A percentile compares a stretch with the other conserved stretches of the same genome.
phyloP scores from a whole-genome alignment of 495 filamentous ascomycete genomes.

The Aspergillus mulundensis region DNA sequence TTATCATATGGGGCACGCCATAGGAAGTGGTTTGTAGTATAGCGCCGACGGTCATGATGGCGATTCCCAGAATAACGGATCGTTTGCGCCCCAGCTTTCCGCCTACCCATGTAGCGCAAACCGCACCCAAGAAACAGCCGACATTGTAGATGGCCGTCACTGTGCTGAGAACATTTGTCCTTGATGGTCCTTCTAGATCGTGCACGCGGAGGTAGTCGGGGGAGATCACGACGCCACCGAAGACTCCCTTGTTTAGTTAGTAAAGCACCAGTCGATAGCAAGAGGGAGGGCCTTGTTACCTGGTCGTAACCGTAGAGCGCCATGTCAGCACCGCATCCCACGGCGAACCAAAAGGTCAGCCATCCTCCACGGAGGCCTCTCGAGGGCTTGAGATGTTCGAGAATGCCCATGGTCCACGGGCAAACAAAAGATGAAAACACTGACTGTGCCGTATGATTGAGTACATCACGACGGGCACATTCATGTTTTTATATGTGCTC shows the following conservation, averaged over 20 bases:
- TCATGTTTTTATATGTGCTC: not conserved
- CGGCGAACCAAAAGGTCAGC: slow-evolving; percentile 8
- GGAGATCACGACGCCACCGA: slow-evolving; percentile 53
- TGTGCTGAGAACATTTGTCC: slow-evolving; percentile 49
- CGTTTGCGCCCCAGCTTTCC: slow-evolving; percentile 56
- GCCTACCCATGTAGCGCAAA: slow-evolving; percentile 49
- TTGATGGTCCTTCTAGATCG: slow-evolving; percentile 45
- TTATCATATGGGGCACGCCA: slow-evolving; percentile 57
- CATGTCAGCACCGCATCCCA: slow-evolving; percentile 36
- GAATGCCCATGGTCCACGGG: not conserved
- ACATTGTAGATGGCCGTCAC: slow-evolving; percentile 61
- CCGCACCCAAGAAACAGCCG: slow-evolving; percentile 56
- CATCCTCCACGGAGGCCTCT: not conserved
- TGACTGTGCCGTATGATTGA: not conserved
- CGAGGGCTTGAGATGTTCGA: not conserved
- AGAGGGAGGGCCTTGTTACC: not conserved
- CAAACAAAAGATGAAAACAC: not conserved
- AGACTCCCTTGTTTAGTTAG: slow-evolving; percentile 41
- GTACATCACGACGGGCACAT: not conserved
- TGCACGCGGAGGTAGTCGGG: slow-evolving; percentile 51
- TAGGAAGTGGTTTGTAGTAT: slow-evolving; percentile 56
- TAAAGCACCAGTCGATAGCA: not conserved
- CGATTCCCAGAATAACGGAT: slow-evolving; percentile 49
- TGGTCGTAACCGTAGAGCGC: slow-evolving; percentile 55
- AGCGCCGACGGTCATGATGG: slow-evolving; percentile 56